Evolutionary conservation across 2,329 filamentous ascomycete species (phyloP).

Genomic region (Fusarium xylarioides): DNA sequence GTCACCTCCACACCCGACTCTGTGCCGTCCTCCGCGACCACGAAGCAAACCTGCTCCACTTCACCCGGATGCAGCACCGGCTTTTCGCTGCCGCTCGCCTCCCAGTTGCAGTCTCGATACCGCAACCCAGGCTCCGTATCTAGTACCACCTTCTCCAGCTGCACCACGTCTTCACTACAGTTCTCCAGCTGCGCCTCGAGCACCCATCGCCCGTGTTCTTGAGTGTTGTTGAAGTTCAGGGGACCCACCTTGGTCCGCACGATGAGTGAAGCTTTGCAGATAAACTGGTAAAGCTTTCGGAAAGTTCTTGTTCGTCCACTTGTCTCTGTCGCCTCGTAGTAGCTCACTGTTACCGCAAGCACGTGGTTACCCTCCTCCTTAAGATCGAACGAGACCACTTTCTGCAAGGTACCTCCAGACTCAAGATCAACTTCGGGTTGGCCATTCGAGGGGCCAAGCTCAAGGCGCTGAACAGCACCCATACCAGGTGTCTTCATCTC

Average conservation of each 20-base stretch:
- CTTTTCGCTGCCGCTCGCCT: constrained; percentile 52
- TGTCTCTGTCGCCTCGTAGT: constrained; percentile 84
- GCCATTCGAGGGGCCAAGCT: constrained; percentile 58
- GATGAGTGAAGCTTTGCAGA: constrained; percentile 87
- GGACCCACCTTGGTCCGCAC: constrained; percentile 89
- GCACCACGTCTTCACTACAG: constrained; percentile 82
- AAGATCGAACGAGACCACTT: constrained; percentile 84
- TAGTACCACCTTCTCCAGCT: constrained; percentile 73
- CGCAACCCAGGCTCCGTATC: constrained; percentile 61
- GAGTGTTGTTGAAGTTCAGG: constrained; percentile 50
- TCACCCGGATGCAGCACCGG: constrained; percentile 70
- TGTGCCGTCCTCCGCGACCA: constrained; percentile 59
- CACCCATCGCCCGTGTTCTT: constrained; percentile 65
- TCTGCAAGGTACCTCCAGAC: constrained; percentile 77
- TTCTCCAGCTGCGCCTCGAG: constrained; percentile 97
- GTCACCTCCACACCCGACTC: constrained; percentile 50
- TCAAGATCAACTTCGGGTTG: constrained; percentile 58
- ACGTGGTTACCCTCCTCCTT: constrained; percentile 96
- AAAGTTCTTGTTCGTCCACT: constrained; percentile 83
- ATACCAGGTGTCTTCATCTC: constrained; percentile 91
- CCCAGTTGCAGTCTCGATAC: constrained; percentile 68
- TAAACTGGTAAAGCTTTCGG: constrained; percentile 95
- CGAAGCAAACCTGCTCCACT: constrained; percentile 72
- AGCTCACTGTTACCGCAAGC: constrained; percentile 90
- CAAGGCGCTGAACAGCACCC: constrained; percentile 68